A percentile compares a stretch with the other conserved stretches of the same genome.
Evolutionary conservation across 176 grass and related monocot species (phyloP).

Genomic region (Melocanna baccifera): DNA sequence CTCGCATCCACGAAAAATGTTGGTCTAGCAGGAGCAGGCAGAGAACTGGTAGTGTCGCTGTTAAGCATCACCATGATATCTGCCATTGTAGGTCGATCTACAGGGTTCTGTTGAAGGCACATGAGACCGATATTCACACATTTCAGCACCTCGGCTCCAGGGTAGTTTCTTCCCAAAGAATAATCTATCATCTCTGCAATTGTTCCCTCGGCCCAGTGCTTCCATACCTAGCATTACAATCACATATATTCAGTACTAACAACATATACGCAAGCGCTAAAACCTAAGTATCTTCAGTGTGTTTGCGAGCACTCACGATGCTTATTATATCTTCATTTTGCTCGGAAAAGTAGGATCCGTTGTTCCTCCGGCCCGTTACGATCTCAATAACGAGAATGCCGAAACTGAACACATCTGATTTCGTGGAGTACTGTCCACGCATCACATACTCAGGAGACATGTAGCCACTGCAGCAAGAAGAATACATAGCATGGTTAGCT

Average conservation of each 20-base stretch:
- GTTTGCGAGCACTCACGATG: constrained; percentile 7
- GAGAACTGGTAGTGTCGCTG: constrained; percentile 1
- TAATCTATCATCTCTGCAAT: constrained; percentile 36
- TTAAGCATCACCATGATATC: constrained; percentile 46
- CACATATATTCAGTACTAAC: not conserved
- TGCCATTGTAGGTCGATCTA: constrained; percentile 47
- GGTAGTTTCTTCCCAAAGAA: constrained; percentile 19
- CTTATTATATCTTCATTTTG: constrained; percentile 43
- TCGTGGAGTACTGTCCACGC: constrained; percentile 51
- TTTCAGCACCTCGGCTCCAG: constrained; percentile 23
- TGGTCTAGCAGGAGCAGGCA: constrained; percentile 4
- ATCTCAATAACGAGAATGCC: constrained; percentile 60
- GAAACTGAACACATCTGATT: constrained; percentile 62
- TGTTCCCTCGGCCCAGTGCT: constrained; percentile 40
- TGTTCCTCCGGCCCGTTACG: constrained; percentile 44
- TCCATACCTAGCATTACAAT: constrained; percentile 40
- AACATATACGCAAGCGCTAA: not conserved
- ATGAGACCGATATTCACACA: constrained; percentile 40
- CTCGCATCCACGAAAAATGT: constrained; percentile 21
- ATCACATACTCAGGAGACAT: constrained; percentile 46
- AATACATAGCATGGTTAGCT: not conserved
- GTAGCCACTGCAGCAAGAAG: constrained; percentile 36
- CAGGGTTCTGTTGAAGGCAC: constrained; percentile 48
- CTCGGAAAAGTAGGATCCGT: not conserved
- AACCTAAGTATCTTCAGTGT: not conserved